Evolutionary conservation across 345 rosid genomes (phyloP).

Genomic region (Syzygium oleosum): DNA sequence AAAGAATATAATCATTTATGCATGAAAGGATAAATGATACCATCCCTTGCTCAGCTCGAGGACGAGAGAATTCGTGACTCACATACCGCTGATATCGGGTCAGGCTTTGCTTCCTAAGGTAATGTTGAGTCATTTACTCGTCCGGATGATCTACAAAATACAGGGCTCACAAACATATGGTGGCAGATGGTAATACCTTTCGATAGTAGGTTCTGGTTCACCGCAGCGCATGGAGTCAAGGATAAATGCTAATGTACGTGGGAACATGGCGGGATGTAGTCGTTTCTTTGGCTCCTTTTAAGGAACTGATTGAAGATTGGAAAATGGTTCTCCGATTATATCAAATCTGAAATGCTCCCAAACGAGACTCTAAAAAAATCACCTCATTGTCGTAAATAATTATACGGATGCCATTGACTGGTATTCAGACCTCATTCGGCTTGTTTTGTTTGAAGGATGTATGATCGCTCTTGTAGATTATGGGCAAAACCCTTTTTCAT

Average conservation of each 20-base stretch:
- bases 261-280: no score
- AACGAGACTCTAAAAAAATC: not conserved
- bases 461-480: not conserved
- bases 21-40: conserved; percentile 27
- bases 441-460: not conserved
- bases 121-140: not conserved
- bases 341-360: not conserved
- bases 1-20: conserved; percentile 72
- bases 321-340: not conserved
- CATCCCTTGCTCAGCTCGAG: not conserved
- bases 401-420: not conserved
- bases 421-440: not conserved
- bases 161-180: rapidly evolving
- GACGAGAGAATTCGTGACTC: not conserved
- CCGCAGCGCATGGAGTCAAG: no score
- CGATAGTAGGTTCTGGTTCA: not conserved
- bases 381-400: not conserved
- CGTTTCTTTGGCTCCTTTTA: not conserved
- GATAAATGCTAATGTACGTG: no score
- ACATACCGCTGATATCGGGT: not conserved
- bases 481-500: not conserved
- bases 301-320: not conserved
- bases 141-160: not conserved
- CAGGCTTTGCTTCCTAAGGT: not conserved
- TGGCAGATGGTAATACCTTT: not conserved